Conservation (phyloP, 257 asterid genomes). For the Solanum tarijense region DNA sequence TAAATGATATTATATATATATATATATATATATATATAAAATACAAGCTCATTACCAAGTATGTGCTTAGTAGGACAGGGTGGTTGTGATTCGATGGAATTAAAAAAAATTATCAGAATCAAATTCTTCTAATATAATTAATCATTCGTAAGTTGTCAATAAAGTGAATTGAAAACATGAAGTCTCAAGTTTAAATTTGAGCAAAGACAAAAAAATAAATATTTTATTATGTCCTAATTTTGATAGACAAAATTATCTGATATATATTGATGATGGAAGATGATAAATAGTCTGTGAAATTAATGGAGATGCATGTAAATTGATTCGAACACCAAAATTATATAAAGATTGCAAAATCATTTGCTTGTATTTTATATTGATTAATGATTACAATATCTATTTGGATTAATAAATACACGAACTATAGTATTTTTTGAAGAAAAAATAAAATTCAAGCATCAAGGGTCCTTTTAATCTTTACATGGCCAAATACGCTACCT, state of each 20-base stretch:
- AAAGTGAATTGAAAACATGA: neutral
- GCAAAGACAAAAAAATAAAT: neutral
- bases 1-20: too few relatives aligned
- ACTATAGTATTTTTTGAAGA: neutral
- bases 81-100: neutral
- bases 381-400: neutral
- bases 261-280: neutral
- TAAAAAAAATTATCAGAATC: neutral
- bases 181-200: neutral
- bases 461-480: neutral
- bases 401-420: neutral
- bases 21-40: too few relatives aligned
- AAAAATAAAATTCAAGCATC: neutral
- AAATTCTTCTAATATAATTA: neutral
- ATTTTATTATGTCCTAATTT: neutral
- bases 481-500: neutral
- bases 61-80: neutral
- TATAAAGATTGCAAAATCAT: neutral
- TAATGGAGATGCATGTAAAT: neutral
- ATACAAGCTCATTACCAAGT: neutral
- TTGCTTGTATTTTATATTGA: neutral
- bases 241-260: neutral
- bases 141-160: accelerated
- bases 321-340: neutral
- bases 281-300: neutral